These are phyloP conservation scores for Chlamydomonas incerta DNA, from an alignment of 139 green algal species.

Conservation along the genomic window DNA sequence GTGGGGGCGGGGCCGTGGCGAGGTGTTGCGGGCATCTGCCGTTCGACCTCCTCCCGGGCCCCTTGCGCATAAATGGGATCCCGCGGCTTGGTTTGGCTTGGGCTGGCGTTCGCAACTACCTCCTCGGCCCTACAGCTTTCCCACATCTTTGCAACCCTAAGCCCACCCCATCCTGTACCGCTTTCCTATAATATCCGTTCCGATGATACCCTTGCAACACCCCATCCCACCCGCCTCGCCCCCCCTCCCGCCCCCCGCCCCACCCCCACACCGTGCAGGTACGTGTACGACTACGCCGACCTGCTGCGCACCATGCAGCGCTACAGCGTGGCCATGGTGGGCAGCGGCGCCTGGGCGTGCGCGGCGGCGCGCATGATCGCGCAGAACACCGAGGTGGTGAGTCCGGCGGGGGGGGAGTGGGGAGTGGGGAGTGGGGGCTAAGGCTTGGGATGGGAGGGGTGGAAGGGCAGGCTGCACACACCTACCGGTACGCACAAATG, in stretches of 20 bases:
- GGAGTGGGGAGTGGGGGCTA: background rate
- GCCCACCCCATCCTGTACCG: no score
- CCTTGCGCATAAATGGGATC: no score
- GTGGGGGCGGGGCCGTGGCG: no score
- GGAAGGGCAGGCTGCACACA: no score
- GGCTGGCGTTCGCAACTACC: no score
- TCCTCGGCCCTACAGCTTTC: no score
- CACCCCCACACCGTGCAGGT: constrained; percentile 42
- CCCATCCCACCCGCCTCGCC: background rate
- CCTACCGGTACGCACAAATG: background rate
- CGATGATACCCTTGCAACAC: background rate
- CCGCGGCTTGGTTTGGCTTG: no score
- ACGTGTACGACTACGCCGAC: constrained; percentile 55
- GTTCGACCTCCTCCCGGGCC: no score
- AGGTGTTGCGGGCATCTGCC: no score
- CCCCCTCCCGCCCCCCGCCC: background rate
- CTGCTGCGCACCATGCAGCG: constrained; percentile 53
- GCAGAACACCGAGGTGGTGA: constrained; percentile 47
- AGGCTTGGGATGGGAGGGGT: no score
- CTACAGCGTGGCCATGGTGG: constrained; percentile 62
- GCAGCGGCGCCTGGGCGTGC: constrained; percentile 72
- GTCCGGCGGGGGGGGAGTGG: background rate
- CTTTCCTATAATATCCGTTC: no score
- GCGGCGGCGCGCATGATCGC: constrained; percentile 66
- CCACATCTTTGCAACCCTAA: no score